phyloP scores from a whole-genome alignment of 768 basidiomycete species.

The Leccinum obscurum region DNA sequence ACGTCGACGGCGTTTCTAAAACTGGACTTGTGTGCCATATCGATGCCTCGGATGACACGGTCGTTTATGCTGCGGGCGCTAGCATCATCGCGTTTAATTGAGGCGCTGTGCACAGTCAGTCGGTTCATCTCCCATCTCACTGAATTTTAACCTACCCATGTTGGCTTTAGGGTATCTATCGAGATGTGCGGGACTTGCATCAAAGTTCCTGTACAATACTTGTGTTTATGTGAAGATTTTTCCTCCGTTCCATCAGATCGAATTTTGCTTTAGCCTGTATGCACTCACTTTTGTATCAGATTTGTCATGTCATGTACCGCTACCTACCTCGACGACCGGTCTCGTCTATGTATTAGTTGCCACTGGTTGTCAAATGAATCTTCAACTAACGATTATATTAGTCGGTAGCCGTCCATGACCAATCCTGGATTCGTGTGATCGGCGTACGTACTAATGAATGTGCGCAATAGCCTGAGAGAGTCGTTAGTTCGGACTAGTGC shows the following conservation, averaged over 20 bases:
- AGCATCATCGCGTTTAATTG: slow-evolving; percentile 9
- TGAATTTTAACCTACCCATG: neutral
- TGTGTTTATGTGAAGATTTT: neutral
- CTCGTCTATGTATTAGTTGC: neutral
- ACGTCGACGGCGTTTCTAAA: slow-evolving; percentile 10
- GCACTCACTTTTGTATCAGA: neutral
- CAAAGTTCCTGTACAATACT: no score
- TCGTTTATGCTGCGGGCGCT: slow-evolving; percentile 4
- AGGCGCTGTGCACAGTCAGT: neutral
- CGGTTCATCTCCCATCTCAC: neutral
- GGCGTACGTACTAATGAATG: no score
- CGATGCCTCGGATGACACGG: slow-evolving; percentile 14
- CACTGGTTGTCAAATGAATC: no score
- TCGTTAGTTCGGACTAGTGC: no score
- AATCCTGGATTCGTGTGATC: no score
- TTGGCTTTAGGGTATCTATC: neutral
- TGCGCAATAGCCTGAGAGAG: no score
- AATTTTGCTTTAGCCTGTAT: neutral
- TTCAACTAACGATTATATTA: no score
- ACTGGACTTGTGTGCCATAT: slow-evolving; percentile 8
- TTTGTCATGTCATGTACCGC: neutral
- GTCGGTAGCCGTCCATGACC: no score
- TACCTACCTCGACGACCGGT: neutral
- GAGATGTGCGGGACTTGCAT: neutral
- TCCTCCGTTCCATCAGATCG: neutral